Percentiles rank a stretch among this genome's conserved stretches.
Conservation (phyloP, 1,284 basidiomycete genomes). For the Heterobasidion irregulare region DNA sequence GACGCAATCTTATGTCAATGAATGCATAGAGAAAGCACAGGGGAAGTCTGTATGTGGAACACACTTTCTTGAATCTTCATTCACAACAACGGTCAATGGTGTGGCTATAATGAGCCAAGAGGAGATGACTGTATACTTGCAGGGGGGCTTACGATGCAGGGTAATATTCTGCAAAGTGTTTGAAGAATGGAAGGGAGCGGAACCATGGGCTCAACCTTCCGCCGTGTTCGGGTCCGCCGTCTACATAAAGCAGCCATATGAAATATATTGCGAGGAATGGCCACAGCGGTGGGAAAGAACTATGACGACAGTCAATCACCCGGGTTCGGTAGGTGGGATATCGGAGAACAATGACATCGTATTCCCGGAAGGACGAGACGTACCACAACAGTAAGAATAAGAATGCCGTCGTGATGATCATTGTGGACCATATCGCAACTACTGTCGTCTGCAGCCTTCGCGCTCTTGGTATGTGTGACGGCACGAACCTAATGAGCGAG, state of each 20-base stretch:
- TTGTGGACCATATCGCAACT: conserved; percentile 82
- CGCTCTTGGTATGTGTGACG: conserved; percentile 66
- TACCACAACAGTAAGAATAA: conserved; percentile 78
- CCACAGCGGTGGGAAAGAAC: conserved; percentile 88
- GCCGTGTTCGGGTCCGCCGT: conserved; percentile 72
- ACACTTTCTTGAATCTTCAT: conserved; percentile 51
- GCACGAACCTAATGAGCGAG: conserved; percentile 48
- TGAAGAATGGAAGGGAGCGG: conserved; percentile 67
- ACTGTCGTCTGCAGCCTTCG: conserved; percentile 80
- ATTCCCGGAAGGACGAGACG: conserved; percentile 18
- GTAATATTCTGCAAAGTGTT: conserved; percentile 88
- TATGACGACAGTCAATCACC: conserved; percentile 23
- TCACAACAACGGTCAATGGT: conserved; percentile 1
- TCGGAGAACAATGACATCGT: neutral
- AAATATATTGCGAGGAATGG: conserved; percentile 77
- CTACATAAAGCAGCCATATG: conserved; percentile 73
- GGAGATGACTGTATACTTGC: neutral
- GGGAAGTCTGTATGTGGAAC: conserved; percentile 1
- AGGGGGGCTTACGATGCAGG: conserved; percentile 69
- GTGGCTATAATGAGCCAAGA: neutral
- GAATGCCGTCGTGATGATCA: conserved; percentile 65
- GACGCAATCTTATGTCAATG: neutral
- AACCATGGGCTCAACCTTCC: conserved; percentile 78
- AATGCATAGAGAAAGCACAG: neutral
- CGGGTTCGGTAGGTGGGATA: neutral